Percentiles rank a stretch among this genome's conserved stretches.
These are phyloP conservation scores for Aspergillus conjunctus DNA, from an alignment of 495 filamentous ascomycete species.

Conservation along the genomic window DNA sequence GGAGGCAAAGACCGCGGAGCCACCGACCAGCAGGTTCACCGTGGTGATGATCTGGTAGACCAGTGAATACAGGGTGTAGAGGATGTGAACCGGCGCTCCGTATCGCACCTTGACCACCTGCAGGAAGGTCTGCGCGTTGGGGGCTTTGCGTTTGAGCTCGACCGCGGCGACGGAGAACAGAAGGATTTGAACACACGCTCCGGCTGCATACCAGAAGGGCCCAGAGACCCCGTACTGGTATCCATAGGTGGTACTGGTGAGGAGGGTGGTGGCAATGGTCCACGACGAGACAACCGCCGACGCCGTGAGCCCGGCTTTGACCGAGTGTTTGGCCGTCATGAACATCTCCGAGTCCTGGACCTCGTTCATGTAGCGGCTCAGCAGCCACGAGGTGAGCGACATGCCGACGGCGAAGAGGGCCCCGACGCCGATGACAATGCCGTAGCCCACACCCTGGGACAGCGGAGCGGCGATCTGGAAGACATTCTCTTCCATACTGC, in stretches of 20 bases:
- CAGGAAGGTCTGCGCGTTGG: slow-evolving; percentile 36
- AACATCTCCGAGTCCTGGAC: slow-evolving; percentile 9
- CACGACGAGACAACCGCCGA: slow-evolving; percentile 12
- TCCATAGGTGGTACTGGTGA: slow-evolving; percentile 5
- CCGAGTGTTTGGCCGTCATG: slow-evolving; percentile 11
- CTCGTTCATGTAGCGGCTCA: slow-evolving; percentile 2
- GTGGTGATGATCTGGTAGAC: slow-evolving; percentile 31
- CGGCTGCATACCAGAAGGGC: slow-evolving; percentile 35
- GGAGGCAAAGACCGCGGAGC: slow-evolving; percentile 5
- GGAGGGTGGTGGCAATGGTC: slow-evolving; percentile 6
- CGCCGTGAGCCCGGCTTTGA: slow-evolving; percentile 8
- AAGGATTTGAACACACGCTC: slow-evolving; percentile 29
- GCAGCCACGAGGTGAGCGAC: neutral
- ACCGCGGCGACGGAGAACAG: slow-evolving; percentile 37
- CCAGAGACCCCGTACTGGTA: slow-evolving; percentile 23
- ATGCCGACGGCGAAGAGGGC: slow-evolving; percentile 9
- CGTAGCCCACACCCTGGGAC: slow-evolving; percentile 8
- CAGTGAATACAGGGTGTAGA: slow-evolving; percentile 30
- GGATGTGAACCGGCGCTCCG: slow-evolving; percentile 22
- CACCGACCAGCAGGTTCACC: slow-evolving; percentile 35
- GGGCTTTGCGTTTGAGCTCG: slow-evolving; percentile 36
- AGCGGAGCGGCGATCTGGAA: slow-evolving; percentile 6
- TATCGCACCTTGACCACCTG: slow-evolving; percentile 35
- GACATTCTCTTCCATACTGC: neutral
- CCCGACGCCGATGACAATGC: slow-evolving; percentile 6